phyloP scores from a whole-genome alignment of 2,329 filamentous ascomycete genomes.

The Botryotinia narcissicola region DNA sequence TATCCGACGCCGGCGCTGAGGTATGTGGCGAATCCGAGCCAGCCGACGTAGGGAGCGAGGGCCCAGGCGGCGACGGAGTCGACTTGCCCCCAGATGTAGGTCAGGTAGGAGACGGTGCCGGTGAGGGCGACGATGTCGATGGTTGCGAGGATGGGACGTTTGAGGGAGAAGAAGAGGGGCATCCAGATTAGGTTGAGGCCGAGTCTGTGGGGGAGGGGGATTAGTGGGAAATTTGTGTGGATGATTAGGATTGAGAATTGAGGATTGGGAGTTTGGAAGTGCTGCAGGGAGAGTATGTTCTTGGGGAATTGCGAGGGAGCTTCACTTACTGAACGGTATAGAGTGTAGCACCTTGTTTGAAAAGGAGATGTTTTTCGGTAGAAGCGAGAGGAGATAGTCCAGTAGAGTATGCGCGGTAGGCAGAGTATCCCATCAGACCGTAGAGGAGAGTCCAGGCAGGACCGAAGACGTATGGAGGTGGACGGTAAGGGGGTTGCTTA shows the following conservation, averaged over 20 bases:
- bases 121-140: constrained; percentile 71
- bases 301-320: not conserved
- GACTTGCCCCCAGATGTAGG: constrained; percentile 72
- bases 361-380: constrained; percentile 37
- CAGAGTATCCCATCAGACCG: constrained; percentile 82
- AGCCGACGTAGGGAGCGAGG: constrained; percentile 78
- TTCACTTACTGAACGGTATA: constrained; percentile 67
- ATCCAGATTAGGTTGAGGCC: constrained; percentile 86
- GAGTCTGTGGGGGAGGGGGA: constrained; percentile 43
- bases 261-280: not conserved
- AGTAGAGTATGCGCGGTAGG: constrained; percentile 69
- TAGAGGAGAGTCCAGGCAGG: constrained; percentile 68
- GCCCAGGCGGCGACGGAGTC: constrained; percentile 71
- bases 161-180: constrained; percentile 84
- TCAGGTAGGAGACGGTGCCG: constrained; percentile 69
- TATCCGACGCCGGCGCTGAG: constrained; percentile 68
- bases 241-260: not conserved
- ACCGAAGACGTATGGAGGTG: constrained; percentile 60
- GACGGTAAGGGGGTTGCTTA: constrained; percentile 64
- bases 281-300: not conserved
- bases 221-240: not conserved
- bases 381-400: constrained; percentile 53
- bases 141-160: constrained; percentile 70
- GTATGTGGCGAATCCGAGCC: constrained; percentile 87
- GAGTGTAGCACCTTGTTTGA: constrained; percentile 69